Evolutionary conservation across 495 filamentous ascomycete genomes (phyloP), one percentile per base, ranked within the genome.

Genomic region (Tetracladium setigerum): DNA sequence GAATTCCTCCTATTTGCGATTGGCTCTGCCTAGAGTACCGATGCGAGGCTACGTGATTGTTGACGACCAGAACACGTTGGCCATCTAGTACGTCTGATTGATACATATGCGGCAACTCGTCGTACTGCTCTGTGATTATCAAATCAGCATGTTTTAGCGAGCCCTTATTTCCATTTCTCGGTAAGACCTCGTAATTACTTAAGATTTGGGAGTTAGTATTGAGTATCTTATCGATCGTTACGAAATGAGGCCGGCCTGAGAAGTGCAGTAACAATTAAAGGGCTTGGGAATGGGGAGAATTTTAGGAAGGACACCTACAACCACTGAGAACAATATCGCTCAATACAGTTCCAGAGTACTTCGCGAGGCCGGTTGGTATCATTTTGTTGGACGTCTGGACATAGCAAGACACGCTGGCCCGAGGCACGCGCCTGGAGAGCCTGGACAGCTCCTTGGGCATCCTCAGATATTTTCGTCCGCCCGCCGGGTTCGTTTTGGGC

Each of bases 401-500:
- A 34, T 10, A n/a, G n/a, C n/a, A 5, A 13, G 11, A 53, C 15
- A 1, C 22, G 19, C 40, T 48, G 42, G 2, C 50, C 39, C 8
- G 17, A 11, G 2, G 38, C 50, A 15, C 31, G 38, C 14, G 41
- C 16, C 4, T 33, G 44, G 30, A 53, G 31, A 19, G 18, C 32
- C 10, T 7, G 47, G 38, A 47, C 44, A 30, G 34, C 38, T 33
- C 44, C 31, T 32, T 39, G 12, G 9, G 44, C 30, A 2, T 47
- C 44, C 4, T 31, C 19, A 5, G 30, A 16, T 11, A 43, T 16
- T 4, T 44, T 18, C 7, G 34, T 10, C 9, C 24, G 14, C 13
- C 44, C 33, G 13, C 15, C 31, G 19, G 36, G 17, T 41, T 17
- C n/a, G 27, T 30, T 0, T 84, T 69, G 1, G 83, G 69, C 4